Evolutionary conservation across 73 alveolate genomes (phyloP).

Genomic region (Uronychia binucleata): DNA sequence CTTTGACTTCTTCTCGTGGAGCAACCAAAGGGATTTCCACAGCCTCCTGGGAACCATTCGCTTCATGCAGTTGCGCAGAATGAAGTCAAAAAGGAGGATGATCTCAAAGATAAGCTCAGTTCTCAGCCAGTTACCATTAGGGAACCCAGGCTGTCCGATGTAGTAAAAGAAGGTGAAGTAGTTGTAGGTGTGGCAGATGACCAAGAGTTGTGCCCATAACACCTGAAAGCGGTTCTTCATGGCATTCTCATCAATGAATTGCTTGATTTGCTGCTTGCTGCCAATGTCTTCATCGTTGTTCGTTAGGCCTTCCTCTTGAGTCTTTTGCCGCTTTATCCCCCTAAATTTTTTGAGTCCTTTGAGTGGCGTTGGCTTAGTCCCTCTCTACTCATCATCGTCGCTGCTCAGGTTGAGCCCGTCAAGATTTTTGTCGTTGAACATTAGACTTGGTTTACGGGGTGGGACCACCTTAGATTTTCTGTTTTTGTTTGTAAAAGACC

Average conservation of each 20-base stretch:
- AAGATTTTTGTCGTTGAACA: not conserved
- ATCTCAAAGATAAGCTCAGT: slow-evolving; percentile 49
- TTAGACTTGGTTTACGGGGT: not conserved
- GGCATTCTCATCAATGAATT: too few relatives aligned
- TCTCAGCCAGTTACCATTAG: slow-evolving; percentile 45
- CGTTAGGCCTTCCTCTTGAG: too few relatives aligned
- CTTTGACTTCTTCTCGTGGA: slow-evolving; percentile 55
- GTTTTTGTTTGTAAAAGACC: not conserved
- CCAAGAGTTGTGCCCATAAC: slow-evolving; percentile 31
- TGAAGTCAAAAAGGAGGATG: slow-evolving; percentile 34
- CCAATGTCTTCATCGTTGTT: not conserved
- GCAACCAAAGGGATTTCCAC: slow-evolving; percentile 52
- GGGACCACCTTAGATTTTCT: not conserved
- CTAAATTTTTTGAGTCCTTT: too few relatives aligned
- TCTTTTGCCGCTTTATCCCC: too few relatives aligned
- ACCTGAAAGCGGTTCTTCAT: too few relatives aligned
- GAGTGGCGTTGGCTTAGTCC: too few relatives aligned
- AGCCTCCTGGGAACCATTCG: not conserved
- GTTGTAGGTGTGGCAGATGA: slow-evolving; percentile 43
- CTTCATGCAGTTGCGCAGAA: slow-evolving; percentile 14
- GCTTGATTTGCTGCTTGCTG: too few relatives aligned
- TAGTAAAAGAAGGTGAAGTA: slow-evolving; percentile 54
- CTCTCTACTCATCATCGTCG: not conserved
- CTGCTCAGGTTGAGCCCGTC: not conserved
- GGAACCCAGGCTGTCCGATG: slow-evolving; percentile 65